These are phyloP conservation scores for Penicillium egyptiacum DNA, from an alignment of 495 filamentous ascomycete genomes.

Conservation along the genomic window DNA sequence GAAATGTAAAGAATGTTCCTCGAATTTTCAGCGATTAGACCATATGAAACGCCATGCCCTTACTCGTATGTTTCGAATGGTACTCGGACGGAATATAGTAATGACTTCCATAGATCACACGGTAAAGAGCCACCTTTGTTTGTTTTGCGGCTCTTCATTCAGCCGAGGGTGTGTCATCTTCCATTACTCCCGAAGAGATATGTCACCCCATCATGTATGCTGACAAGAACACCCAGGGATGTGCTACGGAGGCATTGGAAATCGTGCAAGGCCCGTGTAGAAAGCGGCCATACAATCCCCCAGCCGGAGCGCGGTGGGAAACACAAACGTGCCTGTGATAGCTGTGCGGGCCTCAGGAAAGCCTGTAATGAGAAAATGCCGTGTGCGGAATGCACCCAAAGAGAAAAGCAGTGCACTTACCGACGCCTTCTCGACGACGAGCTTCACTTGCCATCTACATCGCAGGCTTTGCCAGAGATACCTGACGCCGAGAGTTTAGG, in stretches of 20 bases:
- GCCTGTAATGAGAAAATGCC: slow-evolving; percentile 33
- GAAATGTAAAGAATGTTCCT: slow-evolving; percentile 34
- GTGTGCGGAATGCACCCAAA: slow-evolving; percentile 32
- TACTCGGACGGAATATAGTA: background rate
- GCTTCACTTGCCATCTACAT: background rate
- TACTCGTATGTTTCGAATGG: slow-evolving; percentile 27
- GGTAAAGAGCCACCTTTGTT: slow-evolving; percentile 24
- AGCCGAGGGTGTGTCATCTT: slow-evolving; percentile 33
- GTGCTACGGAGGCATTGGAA: slow-evolving; percentile 40
- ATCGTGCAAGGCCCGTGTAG: slow-evolving; percentile 31
- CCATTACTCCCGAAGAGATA: background rate
- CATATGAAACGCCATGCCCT: slow-evolving; percentile 34
- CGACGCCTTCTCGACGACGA: slow-evolving; percentile 20
- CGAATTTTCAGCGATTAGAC: slow-evolving; percentile 33
- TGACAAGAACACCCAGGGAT: slow-evolving; percentile 22
- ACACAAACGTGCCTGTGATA: slow-evolving; percentile 39
- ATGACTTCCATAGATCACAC: slow-evolving; percentile 23
- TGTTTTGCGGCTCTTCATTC: slow-evolving; percentile 34
- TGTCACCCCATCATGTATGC: background rate
- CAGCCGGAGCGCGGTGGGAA: slow-evolving; percentile 32
- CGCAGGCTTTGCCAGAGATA: background rate
- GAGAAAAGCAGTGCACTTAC: slow-evolving; percentile 33
- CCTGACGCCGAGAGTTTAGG: background rate
- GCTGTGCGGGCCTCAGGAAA: slow-evolving; percentile 36
- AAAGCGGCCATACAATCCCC: slow-evolving; percentile 28